Percentiles rank a stretch among this genome's conserved stretches.
Conservation (phyloP, 768 basidiomycete species). For the Trametes maxima region DNA sequence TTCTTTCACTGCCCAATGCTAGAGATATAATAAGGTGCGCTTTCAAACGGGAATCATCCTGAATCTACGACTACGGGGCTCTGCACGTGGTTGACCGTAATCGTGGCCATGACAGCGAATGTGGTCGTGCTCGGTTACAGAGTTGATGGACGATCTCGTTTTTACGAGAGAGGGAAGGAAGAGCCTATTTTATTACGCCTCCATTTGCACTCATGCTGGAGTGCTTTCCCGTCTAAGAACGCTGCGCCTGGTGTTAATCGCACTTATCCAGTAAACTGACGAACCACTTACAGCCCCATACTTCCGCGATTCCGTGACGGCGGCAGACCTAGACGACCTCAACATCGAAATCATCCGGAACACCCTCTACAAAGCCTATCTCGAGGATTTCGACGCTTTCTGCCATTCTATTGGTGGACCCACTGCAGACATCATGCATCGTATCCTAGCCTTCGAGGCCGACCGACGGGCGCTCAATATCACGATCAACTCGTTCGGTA, state of each 20-base stretch:
- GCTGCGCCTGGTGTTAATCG: no score
- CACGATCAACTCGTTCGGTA: constrained; percentile 98
- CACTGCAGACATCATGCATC: constrained; percentile 90
- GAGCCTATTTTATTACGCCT: no score
- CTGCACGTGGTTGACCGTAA: no score
- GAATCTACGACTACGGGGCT: no score
- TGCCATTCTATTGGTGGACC: constrained; percentile 78
- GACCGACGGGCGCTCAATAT: constrained; percentile 97
- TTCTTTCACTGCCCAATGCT: neutral
- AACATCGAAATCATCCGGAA: constrained; percentile 99
- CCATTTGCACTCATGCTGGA: no score
- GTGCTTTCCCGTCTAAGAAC: no score
- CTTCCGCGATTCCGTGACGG: constrained; percentile 94
- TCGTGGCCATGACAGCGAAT: no score
- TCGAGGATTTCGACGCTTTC: constrained; percentile 94
- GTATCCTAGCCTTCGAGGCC: constrained; percentile 93
- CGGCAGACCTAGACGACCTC: constrained; percentile 94
- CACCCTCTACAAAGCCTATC: constrained; percentile 97
- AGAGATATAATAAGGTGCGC: no score
- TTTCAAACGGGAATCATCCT: no score
- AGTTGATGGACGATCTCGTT: no score
- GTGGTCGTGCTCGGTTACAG: no score
- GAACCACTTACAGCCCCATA: constrained; percentile 68
- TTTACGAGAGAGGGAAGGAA: no score
- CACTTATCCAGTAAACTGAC: neutral